Evolutionary conservation across 345 rosid species (phyloP), one percentile per base, ranked within the genome.

Genomic region (Pistacia integerrima): DNA sequence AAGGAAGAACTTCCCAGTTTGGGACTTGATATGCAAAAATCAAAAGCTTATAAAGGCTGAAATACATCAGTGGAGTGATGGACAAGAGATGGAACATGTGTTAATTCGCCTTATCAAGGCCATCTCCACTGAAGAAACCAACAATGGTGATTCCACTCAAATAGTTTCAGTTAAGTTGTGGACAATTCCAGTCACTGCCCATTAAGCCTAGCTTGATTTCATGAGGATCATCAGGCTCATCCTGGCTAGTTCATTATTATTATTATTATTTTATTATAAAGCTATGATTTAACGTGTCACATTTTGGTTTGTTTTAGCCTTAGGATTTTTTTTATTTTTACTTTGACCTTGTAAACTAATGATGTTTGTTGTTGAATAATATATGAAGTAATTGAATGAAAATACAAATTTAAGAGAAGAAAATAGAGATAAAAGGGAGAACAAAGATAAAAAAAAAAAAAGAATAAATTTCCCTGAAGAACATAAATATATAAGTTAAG

Each of bases 31-130:
- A 33, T 70, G 86, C 84, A 69, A 75, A 67, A 89, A 89, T 63
- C 89, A 90, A 0, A 74, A 76, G 84, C 59, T 85, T 22, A 67
- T 94, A 30, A 87, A 85, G 75, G 94, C 94, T 1, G 81, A 86
- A 41, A 88, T 92, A n/a, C 87, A 87, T 75, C 95, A 87, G 64
- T 94, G 97, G 97, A 84, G 73, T 17, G 91, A 92, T 44, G 97
- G 97, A 2, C 87, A 84, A 72, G 90, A 86, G 57, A 80, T 89
- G 17, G 93, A 92, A 72, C 71, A 44, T 8, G 72, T 82, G 9
- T 59, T 94, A 71, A 41, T 91, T 2, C 79, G 72, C 57, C 57
- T 84, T 10, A 78, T 94, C 22, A 57, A 65, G 35, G 59, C 36
- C 63, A 18, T 62, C 12, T 22, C 65, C 3, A 14, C 13, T 12